phyloP scores from a whole-genome alignment of 1,284 basidiomycete species.

The Trichosporon asahii region DNA sequence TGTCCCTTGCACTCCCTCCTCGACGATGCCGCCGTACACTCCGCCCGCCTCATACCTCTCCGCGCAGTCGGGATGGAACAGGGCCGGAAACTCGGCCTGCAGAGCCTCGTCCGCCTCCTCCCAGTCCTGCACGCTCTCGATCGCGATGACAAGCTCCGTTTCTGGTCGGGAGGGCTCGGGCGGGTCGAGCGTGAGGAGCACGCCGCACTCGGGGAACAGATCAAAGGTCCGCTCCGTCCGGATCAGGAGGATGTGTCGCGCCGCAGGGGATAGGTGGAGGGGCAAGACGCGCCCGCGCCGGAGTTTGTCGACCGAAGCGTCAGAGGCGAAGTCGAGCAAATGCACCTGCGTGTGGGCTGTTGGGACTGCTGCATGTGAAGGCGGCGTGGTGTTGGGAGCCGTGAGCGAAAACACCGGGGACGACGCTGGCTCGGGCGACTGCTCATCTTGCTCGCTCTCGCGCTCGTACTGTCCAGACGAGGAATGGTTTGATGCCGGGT shows the following conservation, averaged over 20 bases:
- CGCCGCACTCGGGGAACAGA: neutral
- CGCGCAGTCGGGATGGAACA: neutral
- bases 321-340: neutral
- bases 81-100: neutral
- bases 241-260: neutral
- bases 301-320: neutral
- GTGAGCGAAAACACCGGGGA: neutral
- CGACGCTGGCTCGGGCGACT: neutral
- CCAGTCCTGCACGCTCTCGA: neutral
- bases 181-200: neutral
- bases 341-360: neutral
- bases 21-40: neutral
- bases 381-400: neutral
- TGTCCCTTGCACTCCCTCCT: neutral
- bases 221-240: neutral
- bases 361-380: neutral
- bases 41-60: neutral
- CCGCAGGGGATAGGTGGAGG: neutral
- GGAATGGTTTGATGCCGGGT: no score
- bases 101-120: neutral
- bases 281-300: neutral
- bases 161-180: neutral
- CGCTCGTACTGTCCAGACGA: no score
- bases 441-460: no score
- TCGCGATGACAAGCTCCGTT: neutral